phyloP scores from a whole-genome alignment of 768 basidiomycete species.

The Suillus clintonianus region DNA sequence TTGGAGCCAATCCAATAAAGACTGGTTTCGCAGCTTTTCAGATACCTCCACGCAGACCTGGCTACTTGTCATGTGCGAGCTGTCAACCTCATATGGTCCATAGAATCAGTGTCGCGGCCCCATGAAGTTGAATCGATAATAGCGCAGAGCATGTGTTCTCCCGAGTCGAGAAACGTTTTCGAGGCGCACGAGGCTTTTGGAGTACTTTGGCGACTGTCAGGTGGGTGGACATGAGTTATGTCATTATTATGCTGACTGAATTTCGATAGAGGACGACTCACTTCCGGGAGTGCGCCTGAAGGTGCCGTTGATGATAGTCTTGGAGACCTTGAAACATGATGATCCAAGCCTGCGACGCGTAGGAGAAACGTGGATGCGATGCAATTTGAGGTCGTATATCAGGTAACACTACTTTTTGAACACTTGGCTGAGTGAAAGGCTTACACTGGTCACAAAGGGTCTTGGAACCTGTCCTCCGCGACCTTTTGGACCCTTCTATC shows the following conservation, averaged over 20 bases:
- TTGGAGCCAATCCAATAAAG: constrained; percentile 1
- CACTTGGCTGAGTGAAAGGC: background rate
- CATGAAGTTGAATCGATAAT: constrained; percentile 80
- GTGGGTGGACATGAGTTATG: constrained; percentile 39
- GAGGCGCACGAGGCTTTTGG: constrained; percentile 88
- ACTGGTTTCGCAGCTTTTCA: constrained; percentile 53
- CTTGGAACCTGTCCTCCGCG: constrained; percentile 83
- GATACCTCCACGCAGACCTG: constrained; percentile 67
- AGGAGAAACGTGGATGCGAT: constrained; percentile 97
- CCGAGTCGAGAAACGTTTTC: constrained; percentile 45
- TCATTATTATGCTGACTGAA: constrained; percentile 7
- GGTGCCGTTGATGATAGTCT: constrained; percentile 82
- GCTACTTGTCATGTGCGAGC: constrained; percentile 80
- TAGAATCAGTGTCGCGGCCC: constrained; percentile 56
- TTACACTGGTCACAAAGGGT: constrained; percentile 51
- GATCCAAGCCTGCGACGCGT: constrained; percentile 74
- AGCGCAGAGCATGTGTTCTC: constrained; percentile 66
- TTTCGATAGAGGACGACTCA: constrained; percentile 68
- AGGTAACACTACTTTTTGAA: constrained; percentile 49
- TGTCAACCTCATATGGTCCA: constrained; percentile 79
- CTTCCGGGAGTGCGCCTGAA: constrained; percentile 83
- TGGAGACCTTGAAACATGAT: constrained; percentile 79
- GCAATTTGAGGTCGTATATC: constrained; percentile 87
- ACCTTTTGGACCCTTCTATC: constrained; percentile 72
- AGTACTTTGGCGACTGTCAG: constrained; percentile 86